phyloP scores from a whole-genome alignment of 2,329 filamentous ascomycete genomes.

The Fusarium lyarnte region DNA sequence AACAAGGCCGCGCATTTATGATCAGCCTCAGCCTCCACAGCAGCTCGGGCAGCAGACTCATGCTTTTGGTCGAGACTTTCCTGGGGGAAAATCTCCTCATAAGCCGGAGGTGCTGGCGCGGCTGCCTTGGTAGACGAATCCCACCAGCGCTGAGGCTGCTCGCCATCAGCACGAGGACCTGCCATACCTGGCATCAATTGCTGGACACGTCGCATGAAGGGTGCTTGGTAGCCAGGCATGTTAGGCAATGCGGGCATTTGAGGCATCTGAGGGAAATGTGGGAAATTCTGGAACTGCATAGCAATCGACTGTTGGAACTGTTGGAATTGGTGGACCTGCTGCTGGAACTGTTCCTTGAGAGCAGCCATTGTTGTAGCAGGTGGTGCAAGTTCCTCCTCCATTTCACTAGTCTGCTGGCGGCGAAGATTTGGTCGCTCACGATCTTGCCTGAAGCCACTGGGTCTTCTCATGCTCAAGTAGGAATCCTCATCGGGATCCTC shows the following conservation, averaged over 20 bases:
- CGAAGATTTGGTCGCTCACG: constrained; percentile 48
- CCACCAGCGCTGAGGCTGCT: constrained; percentile 67
- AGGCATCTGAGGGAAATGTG: constrained; percentile 68
- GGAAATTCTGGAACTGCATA: constrained; percentile 69
- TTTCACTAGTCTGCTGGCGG: constrained; percentile 52
- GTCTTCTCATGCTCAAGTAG: constrained; percentile 50
- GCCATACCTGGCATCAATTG: constrained; percentile 75
- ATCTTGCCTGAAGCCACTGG: constrained; percentile 43
- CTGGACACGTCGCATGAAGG: constrained; percentile 76
- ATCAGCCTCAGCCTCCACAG: constrained; percentile 67
- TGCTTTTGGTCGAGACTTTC: constrained; percentile 65
- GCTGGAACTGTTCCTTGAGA: constrained; percentile 76
- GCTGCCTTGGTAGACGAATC: constrained; percentile 64
- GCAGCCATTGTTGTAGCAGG: constrained; percentile 71
- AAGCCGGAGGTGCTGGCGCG: constrained; percentile 72
- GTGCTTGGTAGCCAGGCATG: constrained; percentile 78
- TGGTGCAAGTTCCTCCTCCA: constrained; percentile 55
- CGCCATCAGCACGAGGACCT: constrained; percentile 58
- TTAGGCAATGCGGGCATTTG: constrained; percentile 63
- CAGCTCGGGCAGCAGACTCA: constrained; percentile 65
- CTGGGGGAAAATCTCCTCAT: constrained; percentile 79
- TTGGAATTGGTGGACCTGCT: constrained; percentile 72
- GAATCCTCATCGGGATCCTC: constrained; percentile 52
- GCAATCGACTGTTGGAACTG: constrained; percentile 75
- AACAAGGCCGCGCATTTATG: constrained; percentile 64